A percentile compares a stretch with the other conserved stretches of the same genome.
Conservation (phyloP, 495 filamentous ascomycete genomes). For the Acidiella bohemica region DNA sequence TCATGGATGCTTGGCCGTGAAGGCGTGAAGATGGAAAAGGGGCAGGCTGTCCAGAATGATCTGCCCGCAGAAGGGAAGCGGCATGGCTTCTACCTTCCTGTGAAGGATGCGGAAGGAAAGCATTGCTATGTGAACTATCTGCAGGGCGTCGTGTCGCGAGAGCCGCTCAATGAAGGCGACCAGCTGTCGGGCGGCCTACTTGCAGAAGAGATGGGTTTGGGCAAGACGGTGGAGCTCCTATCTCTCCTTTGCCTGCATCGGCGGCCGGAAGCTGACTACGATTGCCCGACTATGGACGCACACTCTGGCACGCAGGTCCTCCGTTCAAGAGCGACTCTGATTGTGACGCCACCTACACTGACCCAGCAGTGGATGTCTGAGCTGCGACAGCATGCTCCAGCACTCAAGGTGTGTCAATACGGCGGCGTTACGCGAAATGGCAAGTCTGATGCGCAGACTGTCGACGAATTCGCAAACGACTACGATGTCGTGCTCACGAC, state of each 20-base stretch:
- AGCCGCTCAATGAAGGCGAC: conserved; percentile 32
- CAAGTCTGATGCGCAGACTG: conserved; percentile 28
- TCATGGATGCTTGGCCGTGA: conserved; percentile 55
- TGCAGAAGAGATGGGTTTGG: conserved; percentile 93
- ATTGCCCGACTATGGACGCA: conserved; percentile 20
- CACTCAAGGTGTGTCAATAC: conserved; percentile 38
- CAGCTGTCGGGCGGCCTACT: conserved; percentile 50
- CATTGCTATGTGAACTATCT: conserved; percentile 49
- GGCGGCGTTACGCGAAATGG: conserved; percentile 24
- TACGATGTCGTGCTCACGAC: conserved; percentile 80
- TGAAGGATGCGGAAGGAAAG: conserved; percentile 38
- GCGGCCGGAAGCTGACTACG: conserved; percentile 23
- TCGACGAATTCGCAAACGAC: conserved; percentile 35
- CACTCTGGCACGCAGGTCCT: conserved; percentile 29
- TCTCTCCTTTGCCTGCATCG: conserved; percentile 55
- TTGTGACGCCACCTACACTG: conserved; percentile 72
- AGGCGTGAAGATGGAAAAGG: conserved; percentile 20
- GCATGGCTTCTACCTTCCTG: conserved; percentile 28
- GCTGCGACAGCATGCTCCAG: conserved; percentile 52
- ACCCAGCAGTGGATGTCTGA: conserved; percentile 81
- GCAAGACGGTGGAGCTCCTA: conserved; percentile 86
- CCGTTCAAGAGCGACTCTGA: conserved; percentile 56
- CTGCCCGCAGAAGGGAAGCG: background rate
- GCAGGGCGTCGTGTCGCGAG: conserved; percentile 42
- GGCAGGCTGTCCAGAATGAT: background rate